Evolutionary conservation across 176 grass and related monocot species (phyloP).

Genomic region (Tillandsia fasciculata): DNA sequence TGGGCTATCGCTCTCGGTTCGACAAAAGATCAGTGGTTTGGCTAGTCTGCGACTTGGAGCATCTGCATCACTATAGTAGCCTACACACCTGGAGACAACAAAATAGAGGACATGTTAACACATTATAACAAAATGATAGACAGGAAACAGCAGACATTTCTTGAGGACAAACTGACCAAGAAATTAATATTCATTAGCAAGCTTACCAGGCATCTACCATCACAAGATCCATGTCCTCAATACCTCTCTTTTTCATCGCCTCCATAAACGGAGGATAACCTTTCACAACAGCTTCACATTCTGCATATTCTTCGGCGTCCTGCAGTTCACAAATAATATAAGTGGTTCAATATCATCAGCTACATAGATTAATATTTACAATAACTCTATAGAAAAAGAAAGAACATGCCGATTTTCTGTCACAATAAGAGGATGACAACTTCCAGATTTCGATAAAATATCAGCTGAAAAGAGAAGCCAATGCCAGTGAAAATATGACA

Average conservation of each 20-base stretch:
- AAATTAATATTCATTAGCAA: not conserved
- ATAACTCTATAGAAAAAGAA: not conserved
- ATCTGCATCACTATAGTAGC: constrained; percentile 79
- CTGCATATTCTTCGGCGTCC: constrained; percentile 98
- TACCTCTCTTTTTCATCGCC: constrained; percentile 98
- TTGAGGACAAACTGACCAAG: not conserved
- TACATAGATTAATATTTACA: not conserved
- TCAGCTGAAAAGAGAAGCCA: not conserved
- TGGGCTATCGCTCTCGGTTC: constrained; percentile 94
- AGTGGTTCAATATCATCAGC: constrained; percentile 3
- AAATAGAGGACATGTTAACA: constrained; percentile 8
- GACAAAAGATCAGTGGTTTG: constrained; percentile 95
- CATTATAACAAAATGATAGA: not conserved
- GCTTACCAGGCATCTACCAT: constrained; percentile 99
- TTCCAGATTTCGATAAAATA: not conserved
- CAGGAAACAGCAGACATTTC: not conserved
- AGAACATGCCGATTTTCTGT: not conserved
- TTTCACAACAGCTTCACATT: constrained; percentile 96
- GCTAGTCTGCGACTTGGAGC: constrained; percentile 81
- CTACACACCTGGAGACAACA: constrained; percentile 62
- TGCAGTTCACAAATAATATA: constrained; percentile 31
- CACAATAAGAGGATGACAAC: not conserved
- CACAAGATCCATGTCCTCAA: constrained; percentile 99
- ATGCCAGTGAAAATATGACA: too few species aligned
- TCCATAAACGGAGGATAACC: constrained; percentile 87